Conservation (phyloP, 352 stramenopile species). For the Phytophthora chlamydospora region DNA sequence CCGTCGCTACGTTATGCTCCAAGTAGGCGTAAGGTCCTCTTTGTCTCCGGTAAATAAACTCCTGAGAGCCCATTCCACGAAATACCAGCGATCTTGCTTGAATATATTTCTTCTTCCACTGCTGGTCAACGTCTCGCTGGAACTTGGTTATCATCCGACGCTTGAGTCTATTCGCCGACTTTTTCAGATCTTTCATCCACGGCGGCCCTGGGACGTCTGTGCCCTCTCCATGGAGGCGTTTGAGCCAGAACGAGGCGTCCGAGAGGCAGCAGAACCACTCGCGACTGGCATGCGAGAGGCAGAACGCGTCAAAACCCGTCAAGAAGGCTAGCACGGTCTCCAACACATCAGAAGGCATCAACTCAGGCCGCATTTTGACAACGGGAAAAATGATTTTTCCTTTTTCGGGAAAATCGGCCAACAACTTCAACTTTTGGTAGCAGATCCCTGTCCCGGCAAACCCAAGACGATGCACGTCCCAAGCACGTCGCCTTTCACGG, state of each 20-base stretch:
- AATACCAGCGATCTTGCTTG: slow-evolving; percentile 17
- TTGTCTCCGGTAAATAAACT: slow-evolving; percentile 12
- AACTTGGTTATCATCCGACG: slow-evolving; percentile 8
- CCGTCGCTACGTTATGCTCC: slow-evolving; percentile 18
- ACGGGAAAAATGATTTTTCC: slow-evolving; percentile 2
- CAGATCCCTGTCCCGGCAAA: slow-evolving; percentile 8
- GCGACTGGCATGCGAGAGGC: slow-evolving; percentile 20
- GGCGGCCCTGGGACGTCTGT: slow-evolving; percentile 9
- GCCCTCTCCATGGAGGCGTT: slow-evolving; percentile 3
- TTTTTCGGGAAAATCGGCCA: too few relatives aligned
- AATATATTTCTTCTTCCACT: slow-evolving; percentile 23
- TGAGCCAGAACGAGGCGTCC: slow-evolving; percentile 12
- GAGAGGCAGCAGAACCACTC: slow-evolving; percentile 7
- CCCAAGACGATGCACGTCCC: neutral
- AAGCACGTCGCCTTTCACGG: too few relatives aligned
- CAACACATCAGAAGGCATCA: slow-evolving; percentile 14
- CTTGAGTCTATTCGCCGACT: slow-evolving; percentile 2
- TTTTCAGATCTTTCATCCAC: slow-evolving; percentile 18
- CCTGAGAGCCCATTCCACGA: slow-evolving; percentile 7
- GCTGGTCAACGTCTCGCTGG: slow-evolving; percentile 12
- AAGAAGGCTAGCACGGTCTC: slow-evolving; percentile 10
- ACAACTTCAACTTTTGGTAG: neutral
- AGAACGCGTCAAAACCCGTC: slow-evolving; percentile 21
- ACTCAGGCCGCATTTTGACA: slow-evolving; percentile 19
- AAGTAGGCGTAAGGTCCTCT: slow-evolving; percentile 20